A percentile compares a stretch with the other conserved stretches of the same genome.
phyloP scores from a whole-genome alignment of 345 rosid genomes.

The Mangifera indica region DNA sequence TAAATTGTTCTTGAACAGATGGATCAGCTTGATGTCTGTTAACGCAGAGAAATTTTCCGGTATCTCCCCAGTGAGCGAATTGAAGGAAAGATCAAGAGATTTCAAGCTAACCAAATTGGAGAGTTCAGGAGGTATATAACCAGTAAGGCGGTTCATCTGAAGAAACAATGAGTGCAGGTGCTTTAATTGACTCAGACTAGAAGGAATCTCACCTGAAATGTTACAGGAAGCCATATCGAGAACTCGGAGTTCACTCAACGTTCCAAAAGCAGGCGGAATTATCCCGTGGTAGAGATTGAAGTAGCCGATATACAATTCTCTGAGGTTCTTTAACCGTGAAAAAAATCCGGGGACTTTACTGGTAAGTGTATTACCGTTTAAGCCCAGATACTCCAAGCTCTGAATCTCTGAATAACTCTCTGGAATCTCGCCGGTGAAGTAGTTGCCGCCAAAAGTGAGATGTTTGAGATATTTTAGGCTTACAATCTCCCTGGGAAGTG shows the following conservation, averaged over 20 bases:
- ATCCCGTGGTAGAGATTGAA: conserved; percentile 54
- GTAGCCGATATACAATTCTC: conserved; percentile 57
- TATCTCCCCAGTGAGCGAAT: conserved; percentile 66
- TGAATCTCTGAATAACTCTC: conserved; percentile 61
- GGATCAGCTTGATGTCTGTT: conserved; percentile 49
- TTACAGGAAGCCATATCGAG: conserved; percentile 74
- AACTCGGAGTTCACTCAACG: conserved; percentile 43
- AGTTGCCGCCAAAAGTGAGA: conserved; percentile 73
- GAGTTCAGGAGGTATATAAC: conserved; percentile 65
- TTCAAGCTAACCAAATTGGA: conserved; percentile 59
- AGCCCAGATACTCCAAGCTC: conserved; percentile 65
- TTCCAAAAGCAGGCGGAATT: conserved; percentile 75
- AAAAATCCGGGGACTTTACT: conserved; percentile 61
- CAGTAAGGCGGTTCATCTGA: conserved; percentile 66
- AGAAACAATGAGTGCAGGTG: conserved; percentile 65
- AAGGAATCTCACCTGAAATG: conserved; percentile 74
- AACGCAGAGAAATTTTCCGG: conserved; percentile 56
- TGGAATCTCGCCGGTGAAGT: conserved; percentile 68
- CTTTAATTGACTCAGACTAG: conserved; percentile 52
- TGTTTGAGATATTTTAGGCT: conserved; percentile 53
- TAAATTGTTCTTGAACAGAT: conserved; percentile 62
- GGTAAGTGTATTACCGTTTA: conserved; percentile 54
- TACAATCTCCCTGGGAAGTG: conserved; percentile 50
- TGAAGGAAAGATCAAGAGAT: conserved; percentile 73
- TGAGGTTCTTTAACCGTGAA: conserved; percentile 56